Percentiles rank a stretch among this genome's conserved stretches.
phyloP scores from a whole-genome alignment of 2,329 filamentous ascomycete species.

The Zasmidium cellare region DNA sequence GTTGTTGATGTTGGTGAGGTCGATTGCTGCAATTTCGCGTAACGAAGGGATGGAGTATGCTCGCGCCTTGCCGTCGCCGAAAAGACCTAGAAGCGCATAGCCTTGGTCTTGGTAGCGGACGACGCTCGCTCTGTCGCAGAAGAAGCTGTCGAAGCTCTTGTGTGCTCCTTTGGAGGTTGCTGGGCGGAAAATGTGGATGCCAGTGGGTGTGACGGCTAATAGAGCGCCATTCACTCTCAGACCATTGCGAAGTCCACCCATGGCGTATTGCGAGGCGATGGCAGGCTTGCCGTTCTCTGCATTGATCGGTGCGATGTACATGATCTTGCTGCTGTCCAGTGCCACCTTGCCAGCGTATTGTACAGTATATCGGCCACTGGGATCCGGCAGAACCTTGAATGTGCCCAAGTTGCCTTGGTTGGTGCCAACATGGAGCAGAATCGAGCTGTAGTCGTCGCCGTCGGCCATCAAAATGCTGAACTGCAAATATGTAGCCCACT shows the following conservation, averaged over 20 bases:
- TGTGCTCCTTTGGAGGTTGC: slow-evolving; percentile 85
- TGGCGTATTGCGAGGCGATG: slow-evolving; percentile 69
- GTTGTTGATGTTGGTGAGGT: slow-evolving; percentile 57
- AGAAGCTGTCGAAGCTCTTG: slow-evolving; percentile 78
- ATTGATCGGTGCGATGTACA: slow-evolving; percentile 78
- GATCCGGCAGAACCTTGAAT: slow-evolving; percentile 81
- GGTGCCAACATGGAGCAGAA: slow-evolving; percentile 88
- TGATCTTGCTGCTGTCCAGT: slow-evolving; percentile 63
- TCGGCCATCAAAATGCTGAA: slow-evolving; percentile 94
- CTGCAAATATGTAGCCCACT: slow-evolving; percentile 80
- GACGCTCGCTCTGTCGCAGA: slow-evolving; percentile 80
- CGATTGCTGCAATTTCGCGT: slow-evolving; percentile 74
- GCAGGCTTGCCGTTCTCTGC: slow-evolving; percentile 75
- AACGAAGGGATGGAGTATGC: slow-evolving; percentile 85
- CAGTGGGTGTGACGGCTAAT: slow-evolving; percentile 70
- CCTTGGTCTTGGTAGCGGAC: slow-evolving; percentile 71
- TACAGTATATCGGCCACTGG: slow-evolving; percentile 68
- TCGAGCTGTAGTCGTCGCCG: slow-evolving; percentile 92
- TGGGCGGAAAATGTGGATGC: slow-evolving; percentile 85
- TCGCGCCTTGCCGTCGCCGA: slow-evolving; percentile 76
- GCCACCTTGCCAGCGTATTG: slow-evolving; percentile 67
- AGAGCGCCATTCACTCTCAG: slow-evolving; percentile 76
- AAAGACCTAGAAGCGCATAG: slow-evolving; percentile 77
- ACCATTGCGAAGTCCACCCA: slow-evolving; percentile 75
- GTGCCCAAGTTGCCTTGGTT: slow-evolving; percentile 80